Conservation (phyloP, 768 basidiomycete species). For the Hericium coralloides region DNA sequence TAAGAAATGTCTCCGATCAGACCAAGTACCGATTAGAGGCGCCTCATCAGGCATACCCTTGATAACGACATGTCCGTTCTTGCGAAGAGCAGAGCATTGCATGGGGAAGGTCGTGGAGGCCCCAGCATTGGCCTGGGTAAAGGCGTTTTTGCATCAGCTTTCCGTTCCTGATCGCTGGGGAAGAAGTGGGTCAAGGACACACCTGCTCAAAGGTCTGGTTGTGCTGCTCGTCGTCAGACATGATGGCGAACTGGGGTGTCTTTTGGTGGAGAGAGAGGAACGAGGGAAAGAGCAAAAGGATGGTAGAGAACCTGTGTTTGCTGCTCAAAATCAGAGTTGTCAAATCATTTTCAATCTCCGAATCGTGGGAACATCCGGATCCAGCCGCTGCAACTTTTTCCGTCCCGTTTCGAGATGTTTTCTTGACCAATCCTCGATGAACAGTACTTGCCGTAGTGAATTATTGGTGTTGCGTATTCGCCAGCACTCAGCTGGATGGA, state of each 20-base stretch:
- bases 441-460: no score
- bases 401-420: no score
- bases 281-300: slow-evolving; percentile 20
- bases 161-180: slow-evolving; percentile 6
- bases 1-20: neutral
- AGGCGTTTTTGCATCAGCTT: neutral
- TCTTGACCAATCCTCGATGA: no score
- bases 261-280: slow-evolving; percentile 18
- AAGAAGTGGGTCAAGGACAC: slow-evolving; percentile 14
- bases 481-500: no score
- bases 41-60: slow-evolving; percentile 32
- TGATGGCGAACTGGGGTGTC: slow-evolving; percentile 28
- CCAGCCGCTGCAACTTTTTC: neutral
- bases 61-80: slow-evolving; percentile 85
- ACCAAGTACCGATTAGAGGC: neutral
- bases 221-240: slow-evolving; percentile 88
- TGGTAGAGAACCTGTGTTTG: slow-evolving; percentile 15
- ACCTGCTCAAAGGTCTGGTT: slow-evolving; percentile 84
- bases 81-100: slow-evolving; percentile 93
- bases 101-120: slow-evolving; percentile 76
- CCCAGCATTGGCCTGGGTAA: slow-evolving; percentile 52
- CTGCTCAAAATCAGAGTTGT: slow-evolving; percentile 22
- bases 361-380: slow-evolving; percentile 12
- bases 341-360: slow-evolving; percentile 34
- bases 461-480: no score